Percentiles rank a stretch among this genome's conserved stretches.
Conservation (phyloP, 1,284 basidiomycete genomes). For the Sparassis latifolia region DNA sequence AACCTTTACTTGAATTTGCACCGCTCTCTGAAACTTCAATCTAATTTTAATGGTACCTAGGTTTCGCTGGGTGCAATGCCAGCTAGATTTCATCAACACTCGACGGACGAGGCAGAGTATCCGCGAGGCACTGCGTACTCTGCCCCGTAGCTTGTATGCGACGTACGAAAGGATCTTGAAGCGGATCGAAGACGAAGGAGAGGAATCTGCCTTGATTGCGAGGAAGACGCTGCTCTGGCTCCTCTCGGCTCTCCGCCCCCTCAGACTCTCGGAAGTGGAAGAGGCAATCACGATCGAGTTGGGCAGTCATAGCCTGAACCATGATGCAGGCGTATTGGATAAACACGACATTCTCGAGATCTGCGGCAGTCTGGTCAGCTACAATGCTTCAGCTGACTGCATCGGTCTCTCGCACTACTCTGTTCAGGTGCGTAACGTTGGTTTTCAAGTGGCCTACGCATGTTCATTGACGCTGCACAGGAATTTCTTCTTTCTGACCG, state of each 20-base stretch:
- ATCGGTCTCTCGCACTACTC: neutral
- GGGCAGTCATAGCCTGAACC: neutral
- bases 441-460: too few species aligned
- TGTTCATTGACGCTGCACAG: too few species aligned
- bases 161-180: neutral
- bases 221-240: neutral
- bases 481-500: neutral
- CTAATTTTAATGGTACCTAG: neutral
- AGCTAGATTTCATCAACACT: neutral
- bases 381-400: neutral
- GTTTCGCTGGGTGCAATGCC: neutral
- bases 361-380: neutral
- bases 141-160: neutral
- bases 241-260: neutral
- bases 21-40: neutral
- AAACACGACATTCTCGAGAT: neutral
- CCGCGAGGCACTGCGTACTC: neutral
- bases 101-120: neutral
- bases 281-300: neutral
- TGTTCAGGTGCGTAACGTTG: neutral
- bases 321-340: neutral
- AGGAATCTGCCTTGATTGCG: neutral
- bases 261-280: neutral
- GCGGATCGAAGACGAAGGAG: neutral
- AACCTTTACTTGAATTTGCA: too few species aligned